Percentiles rank a stretch among this genome's conserved stretches.
phyloP scores from a whole-genome alignment of 768 basidiomycete species.

The Tephrocybe sp. region DNA sequence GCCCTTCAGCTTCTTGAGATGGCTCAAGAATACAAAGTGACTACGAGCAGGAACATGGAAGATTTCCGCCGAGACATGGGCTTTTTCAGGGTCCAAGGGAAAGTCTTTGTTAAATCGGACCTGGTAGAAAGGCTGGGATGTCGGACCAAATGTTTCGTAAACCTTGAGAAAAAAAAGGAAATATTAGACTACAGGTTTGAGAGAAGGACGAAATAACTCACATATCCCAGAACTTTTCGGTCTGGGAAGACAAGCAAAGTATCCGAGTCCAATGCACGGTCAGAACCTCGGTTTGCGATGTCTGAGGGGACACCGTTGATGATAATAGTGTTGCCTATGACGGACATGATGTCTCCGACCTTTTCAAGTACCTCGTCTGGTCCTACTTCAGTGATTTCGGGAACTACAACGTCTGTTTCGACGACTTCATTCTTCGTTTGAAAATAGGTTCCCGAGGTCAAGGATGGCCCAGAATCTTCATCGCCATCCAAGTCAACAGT shows the following conservation, averaged over 20 bases:
- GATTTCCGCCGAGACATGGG: constrained; percentile 59
- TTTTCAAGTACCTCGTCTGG: constrained; percentile 66
- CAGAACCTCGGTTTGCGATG: constrained; percentile 44
- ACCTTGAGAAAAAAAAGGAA: constrained; percentile 42
- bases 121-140: constrained; percentile 86
- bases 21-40: constrained; percentile 78
- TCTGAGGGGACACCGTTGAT: constrained; percentile 60
- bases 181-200: constrained; percentile 1
- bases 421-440: constrained; percentile 71
- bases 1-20: constrained; percentile 72
- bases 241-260: constrained; percentile 91
- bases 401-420: constrained; percentile 59
- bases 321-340: constrained; percentile 73
- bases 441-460: constrained; percentile 43
- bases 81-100: constrained; percentile 57
- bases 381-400: constrained; percentile 63
- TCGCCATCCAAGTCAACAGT: constrained; percentile 53
- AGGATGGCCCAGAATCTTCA: constrained; percentile 44
- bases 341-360: constrained; percentile 77
- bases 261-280: constrained; percentile 80
- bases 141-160: constrained; percentile 95
- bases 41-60: constrained; percentile 84
- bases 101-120: constrained; percentile 73
- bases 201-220: constrained; percentile 49
- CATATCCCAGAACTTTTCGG: constrained; percentile 86